Base-by-base conservation (phyloP, 495 filamentous ascomycete species). In the Talaromyces ruber region DNA sequence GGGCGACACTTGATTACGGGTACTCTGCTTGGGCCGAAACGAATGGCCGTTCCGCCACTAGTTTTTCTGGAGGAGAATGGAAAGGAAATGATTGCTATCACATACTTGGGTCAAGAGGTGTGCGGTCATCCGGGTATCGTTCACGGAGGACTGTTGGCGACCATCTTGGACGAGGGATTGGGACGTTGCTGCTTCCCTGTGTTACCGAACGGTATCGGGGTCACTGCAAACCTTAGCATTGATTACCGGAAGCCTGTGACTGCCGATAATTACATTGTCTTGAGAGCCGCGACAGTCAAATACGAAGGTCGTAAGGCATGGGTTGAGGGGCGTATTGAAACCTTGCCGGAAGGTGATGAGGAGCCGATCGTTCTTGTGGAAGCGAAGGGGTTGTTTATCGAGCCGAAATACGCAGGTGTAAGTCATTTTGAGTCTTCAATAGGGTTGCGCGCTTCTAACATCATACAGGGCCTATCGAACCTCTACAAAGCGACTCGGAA, bases 291-390 rank as follows among this genome's bases (percentile, higher is more conserved):
- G 67, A 97, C 92, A 18, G 84, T 84, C 22, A 95, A 89, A 78
- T 90, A 92, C 8, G 93, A 98, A 70, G 95, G 94, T 6, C 82
- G 94, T 63, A 98, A 98, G 74, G 94, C 93, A 22, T 98, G 93
- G 93, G 93, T 97, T 6, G 87, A 92, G 74, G 95, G 91, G 22
- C 84, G 85, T 64, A 89, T 98, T 66, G 93, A 97, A 81, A 88
- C 91, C 24, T 79, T 97, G 12, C 84, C 85, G 39, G 79, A 75
- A 55, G 81, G 81, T 43, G 84, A 82, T 18, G 76, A 85, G 68
- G 81, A 81, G 43, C 86, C 88, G 9, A 68, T 82, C 11, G 82
- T 92, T 25, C 73, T 94, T 52, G 88, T 84, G 28, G 88, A 92
- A 74, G 91, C 89, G 14, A 88, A 87, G 69, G 92, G 89, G 2